Base-by-base conservation (phyloP, 2,329 filamentous ascomycete species). In the Paramyrothecium sp. region DNA sequence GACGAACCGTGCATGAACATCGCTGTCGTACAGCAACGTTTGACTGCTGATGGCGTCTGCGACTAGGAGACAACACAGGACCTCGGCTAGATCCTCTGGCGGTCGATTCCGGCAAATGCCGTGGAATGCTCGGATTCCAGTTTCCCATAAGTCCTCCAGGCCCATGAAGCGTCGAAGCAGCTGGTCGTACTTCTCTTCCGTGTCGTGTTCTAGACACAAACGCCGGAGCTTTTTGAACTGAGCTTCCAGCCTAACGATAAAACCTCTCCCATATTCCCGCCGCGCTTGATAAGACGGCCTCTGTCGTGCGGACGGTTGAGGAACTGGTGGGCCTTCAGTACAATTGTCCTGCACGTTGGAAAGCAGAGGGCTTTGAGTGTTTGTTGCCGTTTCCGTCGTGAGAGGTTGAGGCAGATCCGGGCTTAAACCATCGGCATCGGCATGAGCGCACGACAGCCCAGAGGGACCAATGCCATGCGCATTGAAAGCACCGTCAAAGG, bases 11-110 rank as follows among this genome's bases (percentile, higher is more conserved):
- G 19, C 10, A 20, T 53, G 20, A 3, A 53, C 12, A 21, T 53
- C 47, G 7, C 7, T 4, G 17, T 49, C 51, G n/a, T 17, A 7
- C 51, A 13, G 21, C 11, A 54, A 50, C 17, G 50, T 30, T 23
- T 60, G 60, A 38, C 55, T 61, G 3, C 56, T 56, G 33, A 67
- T 34, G 10, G 63, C 64, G 53, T 67, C 64, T 2, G 64, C 63
- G 10, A 67, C 63, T 7, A 66, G 21, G 20, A 67, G 57, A 22
- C 58, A 54, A 23, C 55, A 54, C 11, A 67, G 51, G 16, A 64
- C 54, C 12, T 59, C 55, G 4, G 55, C 22, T 7, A 65, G 55
- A 3, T 47, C 52, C 12, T 54, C 22, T 0, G 61, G 63, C 12
- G 56, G 52, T 4, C 58, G 51, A 41, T 65, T 64, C 26, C 47